Evolutionary conservation across 169 alveolate genomes (phyloP).

Genomic region (Eimeria praecox): DNA sequence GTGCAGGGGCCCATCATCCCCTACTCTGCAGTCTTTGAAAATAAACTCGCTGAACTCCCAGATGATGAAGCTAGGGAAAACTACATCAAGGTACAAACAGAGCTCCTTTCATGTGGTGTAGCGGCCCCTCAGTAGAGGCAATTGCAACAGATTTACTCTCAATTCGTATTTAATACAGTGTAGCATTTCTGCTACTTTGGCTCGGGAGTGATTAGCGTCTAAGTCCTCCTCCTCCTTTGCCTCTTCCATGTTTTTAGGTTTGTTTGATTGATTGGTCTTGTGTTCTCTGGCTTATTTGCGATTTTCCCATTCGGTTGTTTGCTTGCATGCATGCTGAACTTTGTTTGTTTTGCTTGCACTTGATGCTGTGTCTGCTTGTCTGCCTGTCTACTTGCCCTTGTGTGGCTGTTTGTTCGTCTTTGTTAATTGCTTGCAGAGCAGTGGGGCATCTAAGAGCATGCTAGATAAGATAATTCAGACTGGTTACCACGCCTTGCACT

Average conservation of each 20-base stretch:
- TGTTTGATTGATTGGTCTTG: too few relatives aligned
- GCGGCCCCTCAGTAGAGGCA: not conserved
- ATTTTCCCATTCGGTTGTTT: too few relatives aligned
- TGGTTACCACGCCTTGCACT: conserved; percentile 96
- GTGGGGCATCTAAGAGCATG: conserved; percentile 92
- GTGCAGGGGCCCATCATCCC: conserved; percentile 99
- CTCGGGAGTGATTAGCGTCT: not conserved
- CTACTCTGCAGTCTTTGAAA: conserved; percentile 98
- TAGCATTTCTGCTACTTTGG: not conserved
- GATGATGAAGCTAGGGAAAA: conserved; percentile 91
- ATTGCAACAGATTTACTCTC: not conserved
- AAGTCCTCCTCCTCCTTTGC: too few relatives aligned
- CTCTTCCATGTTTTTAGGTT: too few relatives aligned
- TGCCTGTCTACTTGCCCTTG: not conserved
- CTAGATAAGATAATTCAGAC: conserved; percentile 97
- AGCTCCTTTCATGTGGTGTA: not conserved
- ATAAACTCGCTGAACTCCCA: conserved; percentile 92
- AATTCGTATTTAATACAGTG: not conserved
- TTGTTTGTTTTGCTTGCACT: not conserved
- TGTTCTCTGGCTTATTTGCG: too few relatives aligned
- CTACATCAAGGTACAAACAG: conserved; percentile 84
- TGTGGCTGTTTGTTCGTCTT: too few relatives aligned
- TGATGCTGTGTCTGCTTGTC: not conserved
- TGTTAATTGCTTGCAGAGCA: conserved; percentile 70
- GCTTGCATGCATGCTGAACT: too few relatives aligned